Percentiles rank a stretch among this genome's conserved stretches.
phyloP scores from a whole-genome alignment of 495 filamentous ascomycete species.

The Hypoxylon rickii region DNA sequence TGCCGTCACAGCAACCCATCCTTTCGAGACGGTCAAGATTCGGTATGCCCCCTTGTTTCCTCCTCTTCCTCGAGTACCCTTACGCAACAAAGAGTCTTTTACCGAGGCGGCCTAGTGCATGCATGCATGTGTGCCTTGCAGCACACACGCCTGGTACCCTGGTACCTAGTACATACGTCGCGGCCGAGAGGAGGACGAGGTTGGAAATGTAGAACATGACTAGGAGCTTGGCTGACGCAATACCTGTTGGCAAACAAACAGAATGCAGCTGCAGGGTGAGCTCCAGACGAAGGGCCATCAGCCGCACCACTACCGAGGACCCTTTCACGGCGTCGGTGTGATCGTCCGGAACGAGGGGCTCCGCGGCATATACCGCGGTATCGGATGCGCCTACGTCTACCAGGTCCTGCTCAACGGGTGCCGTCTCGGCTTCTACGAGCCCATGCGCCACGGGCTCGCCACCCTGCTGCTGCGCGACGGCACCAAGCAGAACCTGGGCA shows the following conservation, averaged over 20 bases:
- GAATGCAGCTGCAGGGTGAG: conserved; percentile 96
- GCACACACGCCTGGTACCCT: too few species aligned
- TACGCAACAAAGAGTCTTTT: not conserved
- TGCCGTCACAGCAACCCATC: conserved; percentile 96
- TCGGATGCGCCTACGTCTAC: conserved; percentile 94
- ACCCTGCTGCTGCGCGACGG: conserved; percentile 68
- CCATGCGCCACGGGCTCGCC: conserved; percentile 73
- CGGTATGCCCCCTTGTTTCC: conserved; percentile 56
- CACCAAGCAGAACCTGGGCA: conserved; percentile 74
- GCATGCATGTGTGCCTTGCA: not conserved
- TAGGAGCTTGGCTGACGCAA: conserved; percentile 20
- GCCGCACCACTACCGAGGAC: conserved; percentile 86
- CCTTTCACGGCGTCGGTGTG: conserved; percentile 86
- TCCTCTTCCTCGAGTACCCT: too few species aligned
- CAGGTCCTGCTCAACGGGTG: conserved; percentile 96
- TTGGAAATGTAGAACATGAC: not conserved
- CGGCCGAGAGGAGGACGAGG: not conserved
- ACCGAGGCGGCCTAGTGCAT: not conserved
- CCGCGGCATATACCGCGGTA: conserved; percentile 82
- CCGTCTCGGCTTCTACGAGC: conserved; percentile 97
- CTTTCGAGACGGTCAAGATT: conserved; percentile 99
- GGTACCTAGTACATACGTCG: too few species aligned
- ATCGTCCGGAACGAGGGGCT: conserved; percentile 92
- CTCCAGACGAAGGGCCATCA: conserved; percentile 83
- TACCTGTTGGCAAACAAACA: conserved; percentile 38